Evolutionary conservation across 163 green algal genomes (phyloP).

Genomic region (Prototheca wickerhamii): DNA sequence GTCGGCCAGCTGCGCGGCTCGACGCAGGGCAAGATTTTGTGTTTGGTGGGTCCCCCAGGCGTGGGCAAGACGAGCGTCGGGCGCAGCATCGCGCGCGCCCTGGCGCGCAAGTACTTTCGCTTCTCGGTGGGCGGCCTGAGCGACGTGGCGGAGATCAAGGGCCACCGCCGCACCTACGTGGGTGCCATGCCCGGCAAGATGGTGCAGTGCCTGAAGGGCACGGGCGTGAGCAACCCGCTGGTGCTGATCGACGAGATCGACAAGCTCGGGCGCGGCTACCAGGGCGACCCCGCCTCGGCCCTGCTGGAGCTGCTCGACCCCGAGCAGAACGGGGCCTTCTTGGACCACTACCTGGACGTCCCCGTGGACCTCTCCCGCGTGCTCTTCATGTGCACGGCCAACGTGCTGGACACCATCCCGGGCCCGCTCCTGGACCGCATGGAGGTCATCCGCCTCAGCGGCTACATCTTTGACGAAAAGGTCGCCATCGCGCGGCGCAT

Average conservation of each 20-base stretch:
- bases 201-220: slow-evolving; percentile 90
- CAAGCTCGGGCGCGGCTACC: slow-evolving; percentile 74
- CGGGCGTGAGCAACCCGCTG: slow-evolving; percentile 72
- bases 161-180: slow-evolving; percentile 88
- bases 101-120: slow-evolving; percentile 84
- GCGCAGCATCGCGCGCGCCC: slow-evolving; percentile 70
- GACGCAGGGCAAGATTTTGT: slow-evolving; percentile 93
- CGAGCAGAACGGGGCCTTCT: slow-evolving; percentile 82
- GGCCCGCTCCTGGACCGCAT: slow-evolving; percentile 89
- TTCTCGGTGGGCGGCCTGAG: slow-evolving; percentile 88
- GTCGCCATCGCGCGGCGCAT: slow-evolving; percentile 75
- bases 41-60: slow-evolving; percentile 74
- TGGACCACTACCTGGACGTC: slow-evolving; percentile 92
- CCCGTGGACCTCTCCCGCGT: slow-evolving; percentile 79
- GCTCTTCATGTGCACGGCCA: slow-evolving; percentile 92
- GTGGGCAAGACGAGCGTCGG: slow-evolving; percentile 94
- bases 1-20: slow-evolving; percentile 74
- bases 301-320: slow-evolving; percentile 90
- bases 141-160: slow-evolving; percentile 96
- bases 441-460: slow-evolving; percentile 73
- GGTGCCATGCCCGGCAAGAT: slow-evolving; percentile 96
- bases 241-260: slow-evolving; percentile 97
- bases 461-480: slow-evolving; percentile 88
- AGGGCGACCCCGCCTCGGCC: slow-evolving; percentile 78
- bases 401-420: slow-evolving; percentile 91